Evolutionary conservation across 1,284 basidiomycete genomes (phyloP), one percentile per base, ranked within the genome.

Genomic region (Thelephora terrestris): DNA sequence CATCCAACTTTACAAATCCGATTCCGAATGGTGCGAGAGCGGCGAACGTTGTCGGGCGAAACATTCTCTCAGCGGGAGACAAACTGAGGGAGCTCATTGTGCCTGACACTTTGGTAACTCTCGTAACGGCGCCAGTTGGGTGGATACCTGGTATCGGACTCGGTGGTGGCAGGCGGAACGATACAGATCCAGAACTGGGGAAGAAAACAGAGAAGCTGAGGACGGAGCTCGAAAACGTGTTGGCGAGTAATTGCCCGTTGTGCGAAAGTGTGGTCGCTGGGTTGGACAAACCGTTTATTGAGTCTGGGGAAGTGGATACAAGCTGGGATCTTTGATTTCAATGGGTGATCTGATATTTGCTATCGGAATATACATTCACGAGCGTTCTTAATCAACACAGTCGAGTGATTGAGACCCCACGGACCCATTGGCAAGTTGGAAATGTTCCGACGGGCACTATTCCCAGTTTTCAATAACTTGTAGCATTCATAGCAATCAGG

Each of bases 201-300:
- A 73, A 76, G 64, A 82, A 79, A 58, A 67, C 71, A 43, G 85
- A 87, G 64, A 81, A 76, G 61, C 58, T 91, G 59, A 73, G 87
- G 53, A 71, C 72, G 45, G 91, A 95, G 68, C 63, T 97, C 59
- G 94, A 97, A 57, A 87, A 90, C 47, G 65, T 96, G 48, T 71
- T 98, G 38, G 86, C 91, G 9, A 81, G 84, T 54, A 85, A 75
- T 51, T 97, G 94, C 69, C 91, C 92, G 24, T 67, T 96, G 52
- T 97, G 94, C 64, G 92, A 96, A 63, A 85, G 86, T 50, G 81
- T 91, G 7, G 76, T 97, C 34, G 80, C 76, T 5, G 85, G 86
- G 5, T 65, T 97, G 55, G 91, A 97, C 64, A 85, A 79, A 64
- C 83, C 90, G 14, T 96, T 96, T 61, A 76, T 93, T 43, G 73